Conservation (phyloP, 352 stramenopile species). For the Pythium angustatum region DNA sequence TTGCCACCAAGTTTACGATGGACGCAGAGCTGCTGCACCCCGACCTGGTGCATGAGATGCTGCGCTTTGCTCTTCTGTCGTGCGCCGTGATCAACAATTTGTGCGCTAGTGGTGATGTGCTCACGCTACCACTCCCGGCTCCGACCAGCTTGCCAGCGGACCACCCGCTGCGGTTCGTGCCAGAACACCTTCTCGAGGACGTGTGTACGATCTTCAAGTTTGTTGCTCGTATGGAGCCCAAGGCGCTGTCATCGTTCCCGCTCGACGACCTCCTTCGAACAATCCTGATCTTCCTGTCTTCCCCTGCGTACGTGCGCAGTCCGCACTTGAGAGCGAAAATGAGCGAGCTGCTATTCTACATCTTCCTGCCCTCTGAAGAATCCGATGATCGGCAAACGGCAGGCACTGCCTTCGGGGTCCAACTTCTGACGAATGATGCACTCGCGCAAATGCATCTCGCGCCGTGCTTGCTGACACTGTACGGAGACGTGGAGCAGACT, state of each 20-base stretch:
- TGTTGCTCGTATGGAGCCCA: conserved; percentile 84
- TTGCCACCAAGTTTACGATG: conserved; percentile 74
- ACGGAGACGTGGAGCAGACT: conserved; percentile 98
- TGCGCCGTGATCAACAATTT: conserved; percentile 58
- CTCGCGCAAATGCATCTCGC: conserved; percentile 88
- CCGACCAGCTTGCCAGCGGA: conserved; percentile 30
- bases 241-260: conserved; percentile 82
- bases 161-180: conserved; percentile 76
- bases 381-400: conserved; percentile 75
- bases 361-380: conserved; percentile 93
- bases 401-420: conserved; percentile 42
- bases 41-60: conserved; percentile 75
- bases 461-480: conserved; percentile 95
- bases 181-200: conserved; percentile 96
- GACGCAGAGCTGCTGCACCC: conserved; percentile 78
- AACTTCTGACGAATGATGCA: conserved; percentile 63
- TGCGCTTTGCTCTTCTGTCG: conserved; percentile 73
- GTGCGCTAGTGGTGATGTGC: conserved; percentile 34
- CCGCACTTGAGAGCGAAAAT: conserved; percentile 96
- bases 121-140: conserved; percentile 45
- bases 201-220: conserved; percentile 92
- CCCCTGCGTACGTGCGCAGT: conserved; percentile 80
- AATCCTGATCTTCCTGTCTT: conserved; percentile 91
- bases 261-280: conserved; percentile 90
- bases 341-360: conserved; percentile 94